Evolutionary conservation across 257 asterid genomes (phyloP).

Genomic region (Nicotiana noctiflora): DNA sequence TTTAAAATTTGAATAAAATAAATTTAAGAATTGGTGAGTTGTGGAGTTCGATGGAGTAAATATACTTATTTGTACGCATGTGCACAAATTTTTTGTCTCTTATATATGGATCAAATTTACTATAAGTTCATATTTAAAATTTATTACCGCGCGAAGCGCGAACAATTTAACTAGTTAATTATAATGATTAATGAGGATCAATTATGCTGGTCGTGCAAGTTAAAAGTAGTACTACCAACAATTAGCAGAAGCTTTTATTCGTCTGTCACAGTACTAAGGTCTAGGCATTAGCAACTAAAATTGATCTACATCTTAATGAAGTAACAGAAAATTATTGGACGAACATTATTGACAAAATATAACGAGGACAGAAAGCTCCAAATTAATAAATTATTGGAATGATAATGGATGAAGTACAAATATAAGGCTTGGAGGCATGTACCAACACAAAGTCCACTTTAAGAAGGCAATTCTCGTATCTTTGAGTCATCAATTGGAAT

Average conservation of each 20-base stretch:
- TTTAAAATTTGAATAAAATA: no score
- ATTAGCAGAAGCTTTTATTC: neutral
- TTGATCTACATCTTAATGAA: neutral
- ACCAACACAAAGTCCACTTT: neutral
- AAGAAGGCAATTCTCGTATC: neutral
- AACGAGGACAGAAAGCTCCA: neutral
- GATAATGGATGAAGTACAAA: neutral
- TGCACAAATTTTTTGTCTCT: no score
- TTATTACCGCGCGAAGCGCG: no score
- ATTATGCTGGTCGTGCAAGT: neutral
- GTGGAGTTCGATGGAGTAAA: no score
- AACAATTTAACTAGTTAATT: no score
- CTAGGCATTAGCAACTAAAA: neutral
- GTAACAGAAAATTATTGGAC: neutral
- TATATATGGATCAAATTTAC: no score
- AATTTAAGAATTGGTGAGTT: no score
- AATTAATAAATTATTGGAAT: neutral
- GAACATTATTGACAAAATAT: neutral
- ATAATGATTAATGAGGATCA: no score
- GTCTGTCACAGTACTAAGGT: neutral
- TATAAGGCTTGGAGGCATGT: neutral
- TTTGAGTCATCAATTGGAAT: neutral
- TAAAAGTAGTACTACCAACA: neutral
- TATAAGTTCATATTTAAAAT: no score
- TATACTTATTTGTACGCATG: no score